Evolutionary conservation across 2,329 filamentous ascomycete genomes (phyloP).

Genomic region (Dryadomyces quercivorus): DNA sequence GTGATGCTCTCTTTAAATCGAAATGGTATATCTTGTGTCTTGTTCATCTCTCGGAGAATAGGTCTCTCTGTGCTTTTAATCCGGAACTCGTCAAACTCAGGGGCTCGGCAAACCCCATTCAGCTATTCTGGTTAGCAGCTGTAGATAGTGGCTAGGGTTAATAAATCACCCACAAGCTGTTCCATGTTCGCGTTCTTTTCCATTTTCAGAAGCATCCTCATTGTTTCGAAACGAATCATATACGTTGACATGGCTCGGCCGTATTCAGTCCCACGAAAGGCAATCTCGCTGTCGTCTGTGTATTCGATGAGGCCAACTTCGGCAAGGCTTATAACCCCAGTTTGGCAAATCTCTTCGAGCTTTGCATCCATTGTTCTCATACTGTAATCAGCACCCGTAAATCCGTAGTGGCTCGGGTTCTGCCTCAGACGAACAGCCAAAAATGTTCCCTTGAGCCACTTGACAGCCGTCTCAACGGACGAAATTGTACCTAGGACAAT

Average conservation of each 20-base stretch:
- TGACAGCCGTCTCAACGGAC: constrained; percentile 50
- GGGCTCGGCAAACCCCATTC: constrained; percentile 50
- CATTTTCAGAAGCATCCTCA: constrained; percentile 56
- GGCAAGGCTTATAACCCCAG: constrained; percentile 53
- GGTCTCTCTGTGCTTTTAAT: constrained; percentile 58
- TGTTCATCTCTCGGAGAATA: constrained; percentile 61
- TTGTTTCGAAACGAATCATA: constrained; percentile 68
- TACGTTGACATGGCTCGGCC: constrained; percentile 75
- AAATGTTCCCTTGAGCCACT: constrained; percentile 69
- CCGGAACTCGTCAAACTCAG: constrained; percentile 61
- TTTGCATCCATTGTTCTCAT: constrained; percentile 45
- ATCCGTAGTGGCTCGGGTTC: constrained; percentile 60
- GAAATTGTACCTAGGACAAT: constrained; percentile 63
- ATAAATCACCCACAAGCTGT: constrained; percentile 46
- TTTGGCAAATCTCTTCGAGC: constrained; percentile 58
- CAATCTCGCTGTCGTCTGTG: constrained; percentile 18
- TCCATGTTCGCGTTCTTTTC: constrained; percentile 47
- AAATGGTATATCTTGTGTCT: constrained; percentile 54
- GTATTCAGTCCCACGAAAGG: constrained; percentile 54
- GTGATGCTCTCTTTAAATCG: constrained; percentile 57
- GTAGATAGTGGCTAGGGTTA: neutral
- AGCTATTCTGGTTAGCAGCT: constrained; percentile 35
- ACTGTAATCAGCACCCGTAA: constrained; percentile 39
- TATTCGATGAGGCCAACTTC: constrained; percentile 40
- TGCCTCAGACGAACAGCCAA: constrained; percentile 60